Percentiles rank a stretch among this genome's conserved stretches.
Evolutionary conservation across 495 filamentous ascomycete genomes (phyloP).

Genomic region (Tetracladium marchalianum): DNA sequence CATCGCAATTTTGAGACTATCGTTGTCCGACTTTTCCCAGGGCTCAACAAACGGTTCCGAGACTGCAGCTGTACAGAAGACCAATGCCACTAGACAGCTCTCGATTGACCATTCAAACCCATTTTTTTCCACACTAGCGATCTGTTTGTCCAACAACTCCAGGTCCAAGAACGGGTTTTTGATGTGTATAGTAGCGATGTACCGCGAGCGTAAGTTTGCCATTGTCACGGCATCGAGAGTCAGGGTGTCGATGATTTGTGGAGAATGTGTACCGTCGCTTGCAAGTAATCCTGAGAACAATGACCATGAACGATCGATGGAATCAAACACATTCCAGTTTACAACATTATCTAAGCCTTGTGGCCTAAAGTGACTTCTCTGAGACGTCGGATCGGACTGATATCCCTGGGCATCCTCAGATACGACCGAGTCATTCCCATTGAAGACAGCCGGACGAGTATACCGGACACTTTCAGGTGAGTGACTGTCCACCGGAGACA

Average conservation of each 20-base stretch:
- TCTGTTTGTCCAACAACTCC: neutral
- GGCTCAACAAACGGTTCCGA: neutral
- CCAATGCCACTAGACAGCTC: neutral
- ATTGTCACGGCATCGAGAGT: neutral
- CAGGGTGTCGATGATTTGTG: neutral
- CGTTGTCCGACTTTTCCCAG: no score
- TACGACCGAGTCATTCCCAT: neutral
- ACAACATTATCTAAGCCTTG: neutral
- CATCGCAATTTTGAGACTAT: neutral
- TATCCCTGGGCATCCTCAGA: neutral
- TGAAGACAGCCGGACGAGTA: neutral
- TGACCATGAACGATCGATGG: neutral
- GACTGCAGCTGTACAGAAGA: neutral
- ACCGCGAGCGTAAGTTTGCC: neutral
- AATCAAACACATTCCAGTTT: neutral
- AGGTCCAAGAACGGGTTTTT: neutral
- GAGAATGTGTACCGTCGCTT: neutral
- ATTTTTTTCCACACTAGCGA: neutral
- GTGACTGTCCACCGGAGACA: no score
- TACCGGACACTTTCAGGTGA: no score
- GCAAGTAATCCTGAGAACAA: neutral
- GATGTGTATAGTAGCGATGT: neutral
- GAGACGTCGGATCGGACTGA: neutral
- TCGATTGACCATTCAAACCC: neutral
- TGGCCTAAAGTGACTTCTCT: neutral